phyloP scores from a whole-genome alignment of 1,284 basidiomycete genomes.

The Trametes hirsuta region DNA sequence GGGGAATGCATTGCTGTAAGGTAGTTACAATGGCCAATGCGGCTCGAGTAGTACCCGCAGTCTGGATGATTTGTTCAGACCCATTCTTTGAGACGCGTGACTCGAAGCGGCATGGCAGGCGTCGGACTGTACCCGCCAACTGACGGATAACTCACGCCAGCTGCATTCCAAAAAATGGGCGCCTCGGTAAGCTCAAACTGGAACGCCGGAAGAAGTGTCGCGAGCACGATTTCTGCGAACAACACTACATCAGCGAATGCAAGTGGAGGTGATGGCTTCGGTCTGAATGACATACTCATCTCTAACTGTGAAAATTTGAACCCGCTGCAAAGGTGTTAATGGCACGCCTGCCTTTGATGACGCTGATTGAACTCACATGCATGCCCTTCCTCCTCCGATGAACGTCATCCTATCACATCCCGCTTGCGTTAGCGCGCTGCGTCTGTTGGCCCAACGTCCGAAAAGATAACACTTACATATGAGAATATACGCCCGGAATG shows the following conservation, averaged over 20 bases:
- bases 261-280: not conserved
- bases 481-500: slow-evolving; percentile 31
- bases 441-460: too few species aligned
- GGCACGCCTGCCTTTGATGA: not conserved
- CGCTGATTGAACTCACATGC: slow-evolving; percentile 31
- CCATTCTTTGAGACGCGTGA: not conserved
- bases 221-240: not conserved
- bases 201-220: slow-evolving; percentile 10
- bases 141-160: slow-evolving; percentile 22
- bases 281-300: slow-evolving; percentile 35
- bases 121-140: not conserved
- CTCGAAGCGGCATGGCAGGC: not conserved
- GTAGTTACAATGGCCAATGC: too few species aligned
- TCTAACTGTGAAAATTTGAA: slow-evolving; percentile 40
- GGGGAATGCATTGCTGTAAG: too few species aligned
- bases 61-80: not conserved
- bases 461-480: slow-evolving; percentile 20
- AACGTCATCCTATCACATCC: slow-evolving; percentile 37
- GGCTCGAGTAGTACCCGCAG: too few species aligned
- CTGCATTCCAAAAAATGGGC: slow-evolving; percentile 27
- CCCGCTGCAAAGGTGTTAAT: slow-evolving; percentile 25
- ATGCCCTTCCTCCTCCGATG: slow-evolving; percentile 33
- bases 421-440: not conserved
- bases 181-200: slow-evolving; percentile 20
- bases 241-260: not conserved